Evolutionary conservation across 345 rosid species (phyloP).

Genomic region (Sisymbrium irio): DNA sequence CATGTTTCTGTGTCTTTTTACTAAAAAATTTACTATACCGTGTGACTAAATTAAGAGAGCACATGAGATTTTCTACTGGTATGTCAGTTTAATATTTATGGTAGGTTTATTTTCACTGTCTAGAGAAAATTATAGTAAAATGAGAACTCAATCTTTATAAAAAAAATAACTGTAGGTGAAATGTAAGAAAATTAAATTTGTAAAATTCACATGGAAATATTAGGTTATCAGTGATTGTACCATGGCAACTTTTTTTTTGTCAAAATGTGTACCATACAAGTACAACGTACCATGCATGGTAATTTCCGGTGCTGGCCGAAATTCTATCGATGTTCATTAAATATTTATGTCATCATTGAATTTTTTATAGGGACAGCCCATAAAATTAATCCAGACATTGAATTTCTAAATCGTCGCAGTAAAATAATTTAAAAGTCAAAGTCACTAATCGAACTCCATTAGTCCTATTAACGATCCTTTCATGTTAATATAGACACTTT

Average conservation of each 20-base stretch:
- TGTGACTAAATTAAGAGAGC: neutral
- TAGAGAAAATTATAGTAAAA: neutral
- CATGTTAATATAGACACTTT: neutral
- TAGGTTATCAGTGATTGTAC: neutral
- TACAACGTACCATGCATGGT: neutral
- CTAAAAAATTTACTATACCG: neutral
- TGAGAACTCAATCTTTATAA: too few species aligned
- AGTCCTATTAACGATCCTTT: neutral
- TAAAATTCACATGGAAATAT: neutral
- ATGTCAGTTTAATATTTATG: neutral
- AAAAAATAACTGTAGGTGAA: neutral
- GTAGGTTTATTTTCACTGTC: neutral
- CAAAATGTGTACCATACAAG: neutral
- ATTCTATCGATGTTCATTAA: neutral
- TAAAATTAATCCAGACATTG: neutral
- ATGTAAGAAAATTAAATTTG: neutral
- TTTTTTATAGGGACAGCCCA: neutral
- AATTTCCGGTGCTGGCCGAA: neutral
- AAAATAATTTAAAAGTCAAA: neutral
- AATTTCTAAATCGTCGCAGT: neutral
- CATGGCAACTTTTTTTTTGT: neutral
- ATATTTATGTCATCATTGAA: neutral
- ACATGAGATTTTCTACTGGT: neutral
- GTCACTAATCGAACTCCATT: neutral
- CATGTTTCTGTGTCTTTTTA: neutral